Evolutionary conservation across 768 basidiomycete genomes (phyloP).

Genomic region (Thelephora ganbajun): DNA sequence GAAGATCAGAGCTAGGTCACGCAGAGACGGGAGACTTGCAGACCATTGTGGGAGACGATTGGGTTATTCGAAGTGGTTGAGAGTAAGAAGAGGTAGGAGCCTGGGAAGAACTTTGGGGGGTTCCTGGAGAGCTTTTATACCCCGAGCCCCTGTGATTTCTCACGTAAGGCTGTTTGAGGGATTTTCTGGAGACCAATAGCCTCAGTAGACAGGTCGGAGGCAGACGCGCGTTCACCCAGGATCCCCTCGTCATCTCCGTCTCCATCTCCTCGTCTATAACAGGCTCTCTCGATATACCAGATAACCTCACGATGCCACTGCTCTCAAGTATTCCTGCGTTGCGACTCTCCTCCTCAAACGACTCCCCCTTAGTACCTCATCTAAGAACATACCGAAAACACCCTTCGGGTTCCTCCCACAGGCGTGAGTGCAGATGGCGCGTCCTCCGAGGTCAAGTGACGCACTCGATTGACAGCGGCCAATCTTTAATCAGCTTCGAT

Average conservation of each 20-base stretch:
- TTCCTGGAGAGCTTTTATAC: not conserved
- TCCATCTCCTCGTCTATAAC: slow-evolving; percentile 5
- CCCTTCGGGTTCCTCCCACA: slow-evolving; percentile 19
- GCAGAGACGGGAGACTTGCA: not conserved
- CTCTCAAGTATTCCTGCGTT: slow-evolving; percentile 10
- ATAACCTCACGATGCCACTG: slow-evolving; percentile 12
- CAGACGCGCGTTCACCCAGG: not conserved
- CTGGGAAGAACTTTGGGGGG: not conserved
- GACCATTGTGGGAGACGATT: not conserved
- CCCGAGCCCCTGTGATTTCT: not conserved
- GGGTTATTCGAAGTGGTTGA: not conserved
- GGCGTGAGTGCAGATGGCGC: slow-evolving; percentile 23
- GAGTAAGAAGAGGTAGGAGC: not conserved
- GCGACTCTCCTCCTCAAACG: slow-evolving; percentile 10
- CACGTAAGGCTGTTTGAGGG: not conserved
- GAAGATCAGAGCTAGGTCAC: too few species aligned
- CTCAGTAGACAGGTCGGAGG: too few species aligned
- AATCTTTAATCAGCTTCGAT: slow-evolving; percentile 26
- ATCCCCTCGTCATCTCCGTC: slow-evolving; percentile 2
- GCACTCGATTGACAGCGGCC: slow-evolving; percentile 1
- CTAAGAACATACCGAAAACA: slow-evolving; percentile 32
- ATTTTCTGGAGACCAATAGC: too few species aligned
- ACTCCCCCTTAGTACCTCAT: slow-evolving; percentile 31
- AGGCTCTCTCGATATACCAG: slow-evolving; percentile 5
- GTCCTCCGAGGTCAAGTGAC: not conserved